These are phyloP conservation scores for Torrubiellomyces zombiae DNA, from an alignment of 2,329 filamentous ascomycete genomes.

Conservation along the genomic window DNA sequence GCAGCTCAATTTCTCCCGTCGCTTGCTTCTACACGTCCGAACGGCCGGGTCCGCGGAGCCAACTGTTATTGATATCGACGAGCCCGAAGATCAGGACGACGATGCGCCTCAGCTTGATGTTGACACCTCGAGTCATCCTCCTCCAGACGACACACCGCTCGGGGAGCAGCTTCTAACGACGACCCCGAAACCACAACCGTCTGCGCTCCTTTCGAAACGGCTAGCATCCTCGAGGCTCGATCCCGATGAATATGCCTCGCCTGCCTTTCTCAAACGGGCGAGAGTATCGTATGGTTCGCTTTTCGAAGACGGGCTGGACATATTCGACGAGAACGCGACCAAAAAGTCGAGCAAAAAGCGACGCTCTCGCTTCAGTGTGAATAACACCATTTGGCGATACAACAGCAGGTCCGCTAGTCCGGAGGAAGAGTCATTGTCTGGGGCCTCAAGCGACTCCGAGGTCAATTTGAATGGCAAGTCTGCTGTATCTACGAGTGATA, in stretches of 20 bases:
- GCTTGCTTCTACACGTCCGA: constrained; percentile 26
- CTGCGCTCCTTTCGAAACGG: constrained; percentile 15
- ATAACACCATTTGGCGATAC: constrained; percentile 58
- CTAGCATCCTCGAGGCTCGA: constrained; percentile 18
- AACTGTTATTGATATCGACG: constrained; percentile 35
- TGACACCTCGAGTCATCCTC: neutral
- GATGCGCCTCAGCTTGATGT: constrained; percentile 1
- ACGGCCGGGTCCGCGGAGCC: constrained; percentile 27
- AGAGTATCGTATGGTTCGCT: constrained; percentile 53
- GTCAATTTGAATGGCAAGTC: too few relatives aligned
- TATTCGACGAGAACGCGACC: constrained; percentile 46
- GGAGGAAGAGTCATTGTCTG: constrained; percentile 26
- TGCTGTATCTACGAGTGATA: too few relatives aligned
- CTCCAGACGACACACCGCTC: neutral
- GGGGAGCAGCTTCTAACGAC: constrained; percentile 1
- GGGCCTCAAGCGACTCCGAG: neutral
- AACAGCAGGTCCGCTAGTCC: constrained; percentile 56
- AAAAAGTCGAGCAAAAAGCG: constrained; percentile 32
- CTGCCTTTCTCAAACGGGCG: constrained; percentile 60
- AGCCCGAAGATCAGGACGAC: constrained; percentile 7
- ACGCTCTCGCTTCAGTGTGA: constrained; percentile 49
- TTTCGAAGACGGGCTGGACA: constrained; percentile 46
- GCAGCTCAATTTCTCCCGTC: constrained; percentile 38
- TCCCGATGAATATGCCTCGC: constrained; percentile 50
- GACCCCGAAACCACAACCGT: constrained; percentile 3